Base-by-base conservation (phyloP, 371 early-diverging fungal species). In the Lichtheimia ramosa region DNA sequence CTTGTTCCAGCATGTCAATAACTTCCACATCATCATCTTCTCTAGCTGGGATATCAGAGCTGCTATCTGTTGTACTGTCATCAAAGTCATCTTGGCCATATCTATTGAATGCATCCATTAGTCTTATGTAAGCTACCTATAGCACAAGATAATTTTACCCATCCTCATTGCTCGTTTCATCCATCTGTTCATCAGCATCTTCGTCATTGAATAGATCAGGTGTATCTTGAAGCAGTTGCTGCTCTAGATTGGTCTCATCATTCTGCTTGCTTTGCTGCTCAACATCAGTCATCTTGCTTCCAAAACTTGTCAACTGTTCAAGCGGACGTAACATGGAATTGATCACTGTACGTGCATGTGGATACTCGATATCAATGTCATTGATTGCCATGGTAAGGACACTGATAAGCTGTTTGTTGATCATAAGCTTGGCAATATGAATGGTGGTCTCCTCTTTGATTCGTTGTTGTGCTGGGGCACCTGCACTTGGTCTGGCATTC, bases 341-440 rank as follows among this genome's bases (percentile, higher is more conserved):
- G 16, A 94, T 83, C 16, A 97, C 81, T 10, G 74, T 76, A 48
- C 83, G 89, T 39, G 93, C 81, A 54, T 85, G 79, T 8, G 98
- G 96, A 65, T 96, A 93, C 65, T 92, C 90, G 49, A 94, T 77
- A 63, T 98, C 97, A 28, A 98, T 79, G 54, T 94, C 93, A 54
- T 86, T 86, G 16, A 96, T 71, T 5, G 91, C 86, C 25, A 79
- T 82, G 3, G 95, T 92, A 46, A 98, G 68, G 0, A 90, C 73
- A 41, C 79, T 83, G 2, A 96, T 92, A 64, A 93, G 92, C 18
- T 88, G 85, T 60, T 92, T 94, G 49, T 98, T 97, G 16, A 98
- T 68, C 91, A 97, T 92, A 58, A 91, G 79, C 61, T 88, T 89
- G 16, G 90, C 91, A 40, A 95, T 79, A 43, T 75, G 76, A 62